These are phyloP conservation scores for Ilyonectria sp. DNA, from an alignment of 2,329 filamentous ascomycete genomes.

Conservation along the genomic window DNA sequence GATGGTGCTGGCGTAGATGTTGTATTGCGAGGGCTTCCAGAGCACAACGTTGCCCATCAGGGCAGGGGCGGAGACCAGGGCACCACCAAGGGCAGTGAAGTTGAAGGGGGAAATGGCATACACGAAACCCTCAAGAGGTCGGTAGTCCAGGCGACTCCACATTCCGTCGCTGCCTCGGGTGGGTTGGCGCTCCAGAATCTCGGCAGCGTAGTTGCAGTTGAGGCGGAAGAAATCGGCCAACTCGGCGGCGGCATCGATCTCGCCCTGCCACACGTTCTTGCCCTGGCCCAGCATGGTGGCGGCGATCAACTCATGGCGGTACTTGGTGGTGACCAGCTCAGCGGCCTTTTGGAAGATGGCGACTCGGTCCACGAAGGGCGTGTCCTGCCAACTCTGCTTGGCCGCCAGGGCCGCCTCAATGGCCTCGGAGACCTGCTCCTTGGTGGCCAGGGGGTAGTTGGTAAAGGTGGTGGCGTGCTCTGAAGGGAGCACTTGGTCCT, in stretches of 20 bases:
- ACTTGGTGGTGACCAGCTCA: constrained; percentile 90
- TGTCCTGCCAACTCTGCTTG: constrained; percentile 85
- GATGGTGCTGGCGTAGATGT: constrained; percentile 89
- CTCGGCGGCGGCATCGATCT: constrained; percentile 96
- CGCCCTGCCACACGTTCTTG: constrained; percentile 98
- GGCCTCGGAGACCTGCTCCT: constrained; percentile 62
- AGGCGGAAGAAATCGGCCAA: constrained; percentile 93
- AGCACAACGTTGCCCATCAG: constrained; percentile 95
- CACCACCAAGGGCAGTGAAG: constrained; percentile 94
- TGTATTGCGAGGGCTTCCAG: constrained; percentile 93
- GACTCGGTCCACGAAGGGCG: constrained; percentile 91
- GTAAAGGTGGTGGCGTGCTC: constrained; percentile 54
- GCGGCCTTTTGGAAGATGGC: constrained; percentile 96
- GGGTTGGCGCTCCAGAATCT: constrained; percentile 56
- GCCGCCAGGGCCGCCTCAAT: constrained; percentile 89
- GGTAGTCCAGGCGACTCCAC: constrained; percentile 83
- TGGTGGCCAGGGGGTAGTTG: constrained; percentile 52
- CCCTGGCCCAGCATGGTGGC: constrained; percentile 96
- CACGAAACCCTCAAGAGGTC: constrained; percentile 94
- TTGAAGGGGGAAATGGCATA: constrained; percentile 97
- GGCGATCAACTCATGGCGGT: constrained; percentile 96
- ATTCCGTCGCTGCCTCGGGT: constrained; percentile 49
- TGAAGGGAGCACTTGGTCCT: constrained; percentile 53
- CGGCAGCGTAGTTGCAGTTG: constrained; percentile 88
- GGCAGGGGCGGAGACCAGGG: constrained; percentile 85